Evolutionary conservation across 345 rosid genomes (phyloP), one percentile per base, ranked within the genome.

Genomic region (Draba incana): DNA sequence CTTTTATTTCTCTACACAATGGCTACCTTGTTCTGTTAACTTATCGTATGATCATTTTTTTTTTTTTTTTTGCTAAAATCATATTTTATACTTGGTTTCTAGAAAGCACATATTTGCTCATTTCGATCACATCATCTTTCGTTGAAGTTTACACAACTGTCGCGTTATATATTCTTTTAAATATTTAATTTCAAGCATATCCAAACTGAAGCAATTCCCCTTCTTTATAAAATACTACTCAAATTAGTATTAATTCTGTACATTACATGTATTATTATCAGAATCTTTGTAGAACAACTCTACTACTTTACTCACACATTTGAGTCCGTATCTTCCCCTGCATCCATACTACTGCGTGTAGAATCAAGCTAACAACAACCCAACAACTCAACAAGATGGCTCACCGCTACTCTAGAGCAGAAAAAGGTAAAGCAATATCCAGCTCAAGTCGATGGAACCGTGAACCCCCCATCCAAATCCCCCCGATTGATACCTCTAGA

Each of bases 91-190:
- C 45, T 61, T 27, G 14, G 4, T 7, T 20, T 33, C 55, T 16
- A 23, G 14, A 41, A 70, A 24, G n/a, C 23, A 70, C 39, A 28
- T 28, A 12, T 59, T 15, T 69, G 58, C 30, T 69, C 31, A n/a
- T 69, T 69, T 38, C 14, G 11, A 35, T 57, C 72, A 47, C 49
- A 69, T 59, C 43, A 69, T 47, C 51, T 30, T 16, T 59, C n/a
- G 25, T 39, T 49, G 23, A 49, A 41, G 33, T 20, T 50, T 60
- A 51, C 51, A 41, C 14, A 58, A 15, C 13, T 69, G 43, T 39
- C 24, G 6, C 50, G 43, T 42, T 43, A 4, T 58, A 59, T 15
- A 41, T 16, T 28, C 4, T 48, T 51, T 6, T 31, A 48, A 11
- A 48, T 5, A 50, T 41, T 33, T 27, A 15, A 25, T 30, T 69